These are phyloP conservation scores for Colletotrichum sp. DNA, from an alignment of 2,329 filamentous ascomycete species.

Conservation along the genomic window DNA sequence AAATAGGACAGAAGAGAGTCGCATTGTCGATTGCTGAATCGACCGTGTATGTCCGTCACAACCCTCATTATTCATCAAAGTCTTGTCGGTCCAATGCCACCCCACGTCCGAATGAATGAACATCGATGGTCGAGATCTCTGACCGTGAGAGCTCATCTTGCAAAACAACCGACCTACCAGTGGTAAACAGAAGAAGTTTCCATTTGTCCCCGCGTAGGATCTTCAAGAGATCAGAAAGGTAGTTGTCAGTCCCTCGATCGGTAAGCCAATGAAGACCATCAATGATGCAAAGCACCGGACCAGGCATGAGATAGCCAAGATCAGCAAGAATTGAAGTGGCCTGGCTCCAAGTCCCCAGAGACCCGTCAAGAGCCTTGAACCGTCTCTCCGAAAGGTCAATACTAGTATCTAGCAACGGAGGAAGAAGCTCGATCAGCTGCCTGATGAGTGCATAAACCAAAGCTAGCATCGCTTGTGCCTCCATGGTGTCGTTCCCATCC, in stretches of 20 bases:
- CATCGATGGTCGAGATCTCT: not conserved
- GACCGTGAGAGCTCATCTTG: not conserved
- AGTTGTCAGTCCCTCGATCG: not conserved
- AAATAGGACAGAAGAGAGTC: rapidly evolving
- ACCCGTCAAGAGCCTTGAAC: not conserved
- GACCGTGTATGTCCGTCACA: too few species aligned
- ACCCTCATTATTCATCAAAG: not conserved
- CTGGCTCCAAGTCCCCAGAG: not conserved
- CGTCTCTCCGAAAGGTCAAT: not conserved
- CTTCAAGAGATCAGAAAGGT: not conserved
- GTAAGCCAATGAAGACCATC: not conserved
- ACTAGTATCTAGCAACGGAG: not conserved
- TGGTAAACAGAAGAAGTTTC: not conserved
- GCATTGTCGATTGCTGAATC: too few species aligned
- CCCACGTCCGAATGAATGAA: not conserved
- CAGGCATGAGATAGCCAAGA: not conserved
- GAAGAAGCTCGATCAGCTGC: slow-evolving; percentile 19
- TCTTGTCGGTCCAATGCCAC: not conserved
- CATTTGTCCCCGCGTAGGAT: not conserved
- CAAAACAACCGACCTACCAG: not conserved
- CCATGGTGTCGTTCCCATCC: not conserved
- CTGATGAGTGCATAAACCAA: slow-evolving; percentile 9
- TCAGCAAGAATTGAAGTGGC: not conserved
- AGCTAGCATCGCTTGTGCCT: not conserved
- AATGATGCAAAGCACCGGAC: not conserved